Evolutionary conservation across 352 stramenopile genomes (phyloP).

Genomic region (Phytophthora sansomeana): DNA sequence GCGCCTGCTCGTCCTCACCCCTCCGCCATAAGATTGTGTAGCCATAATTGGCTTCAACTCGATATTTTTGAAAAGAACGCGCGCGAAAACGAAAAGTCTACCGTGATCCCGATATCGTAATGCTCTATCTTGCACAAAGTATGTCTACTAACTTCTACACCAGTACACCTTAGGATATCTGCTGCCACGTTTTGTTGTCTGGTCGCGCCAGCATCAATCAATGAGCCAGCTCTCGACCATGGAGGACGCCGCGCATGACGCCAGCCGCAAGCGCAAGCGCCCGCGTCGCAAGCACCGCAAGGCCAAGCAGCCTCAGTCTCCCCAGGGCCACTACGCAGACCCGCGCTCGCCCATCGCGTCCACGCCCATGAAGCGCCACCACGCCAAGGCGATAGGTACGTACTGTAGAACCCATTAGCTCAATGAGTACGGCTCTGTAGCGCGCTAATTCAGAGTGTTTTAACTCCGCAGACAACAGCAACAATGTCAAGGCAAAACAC

Average conservation of each 20-base stretch:
- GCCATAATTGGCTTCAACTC: slow-evolving; percentile 32
- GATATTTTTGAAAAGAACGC: slow-evolving; percentile 20
- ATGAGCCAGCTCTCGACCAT: slow-evolving; percentile 12
- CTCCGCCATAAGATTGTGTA: slow-evolving; percentile 32
- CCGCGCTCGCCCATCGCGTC: slow-evolving; percentile 85
- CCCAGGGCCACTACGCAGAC: slow-evolving; percentile 76
- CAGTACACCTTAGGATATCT: too few relatives aligned
- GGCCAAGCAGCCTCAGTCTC: slow-evolving; percentile 20
- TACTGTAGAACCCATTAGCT: background rate
- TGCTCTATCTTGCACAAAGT: too few relatives aligned
- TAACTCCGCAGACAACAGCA: slow-evolving; percentile 47
- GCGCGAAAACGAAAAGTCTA: slow-evolving; percentile 23
- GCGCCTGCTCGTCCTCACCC: slow-evolving; percentile 13
- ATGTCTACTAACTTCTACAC: too few relatives aligned
- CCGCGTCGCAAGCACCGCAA: slow-evolving; percentile 42
- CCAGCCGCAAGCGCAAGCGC: slow-evolving; percentile 43
- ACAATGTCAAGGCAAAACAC: slow-evolving; percentile 58
- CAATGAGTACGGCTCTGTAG: too few relatives aligned
- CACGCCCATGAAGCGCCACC: slow-evolving; percentile 83
- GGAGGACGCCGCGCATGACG: slow-evolving; percentile 22
- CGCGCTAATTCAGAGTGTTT: background rate
- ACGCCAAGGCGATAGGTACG: slow-evolving; percentile 52
- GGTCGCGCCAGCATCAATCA: slow-evolving; percentile 25
- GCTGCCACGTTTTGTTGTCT: slow-evolving; percentile 18
- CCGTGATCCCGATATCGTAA: too few relatives aligned